These are phyloP conservation scores for Pleurotus eryngii DNA, from an alignment of 768 basidiomycete species.

Conservation along the genomic window DNA sequence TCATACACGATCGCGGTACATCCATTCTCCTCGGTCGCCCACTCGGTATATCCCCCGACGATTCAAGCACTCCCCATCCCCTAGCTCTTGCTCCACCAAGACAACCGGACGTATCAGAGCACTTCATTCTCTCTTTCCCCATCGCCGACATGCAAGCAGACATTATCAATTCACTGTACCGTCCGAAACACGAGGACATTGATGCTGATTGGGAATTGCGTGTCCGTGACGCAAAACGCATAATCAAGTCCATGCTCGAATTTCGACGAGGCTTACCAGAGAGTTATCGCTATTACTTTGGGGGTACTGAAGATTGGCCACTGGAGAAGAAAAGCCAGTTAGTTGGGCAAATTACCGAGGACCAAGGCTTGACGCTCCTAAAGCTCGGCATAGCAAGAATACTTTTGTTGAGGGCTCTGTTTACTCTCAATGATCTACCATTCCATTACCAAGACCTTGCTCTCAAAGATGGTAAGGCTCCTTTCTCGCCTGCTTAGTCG, in stretches of 20 bases:
- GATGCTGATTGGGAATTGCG: constrained; percentile 70
- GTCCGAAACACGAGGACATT: constrained; percentile 61
- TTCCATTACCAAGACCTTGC: constrained; percentile 67
- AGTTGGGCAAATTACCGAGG: constrained; percentile 72
- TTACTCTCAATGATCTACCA: constrained; percentile 70
- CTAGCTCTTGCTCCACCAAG: constrained; percentile 19
- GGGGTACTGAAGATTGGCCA: constrained; percentile 75
- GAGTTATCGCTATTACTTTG: constrained; percentile 70
- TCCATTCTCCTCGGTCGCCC: constrained; percentile 85
- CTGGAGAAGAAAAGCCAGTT: constrained; percentile 61
- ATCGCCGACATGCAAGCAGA: constrained; percentile 85
- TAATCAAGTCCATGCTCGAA: constrained; percentile 73
- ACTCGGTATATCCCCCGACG: constrained; percentile 77
- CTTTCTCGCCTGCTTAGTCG: background rate
- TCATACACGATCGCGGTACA: constrained; percentile 85
- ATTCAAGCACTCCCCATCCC: constrained; percentile 78
- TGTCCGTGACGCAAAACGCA: constrained; percentile 50
- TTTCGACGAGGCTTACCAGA: constrained; percentile 70
- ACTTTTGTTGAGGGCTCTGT: constrained; percentile 72
- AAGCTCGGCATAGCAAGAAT: constrained; percentile 83
- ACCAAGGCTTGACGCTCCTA: constrained; percentile 77
- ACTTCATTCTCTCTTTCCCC: constrained; percentile 73
- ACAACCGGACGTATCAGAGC: constrained; percentile 63
- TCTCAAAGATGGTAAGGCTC: constrained; percentile 63
- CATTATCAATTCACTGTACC: constrained; percentile 83